Base-by-base conservation (phyloP, 2,329 filamentous ascomycete species). In the Fusarium camptoceras region DNA sequence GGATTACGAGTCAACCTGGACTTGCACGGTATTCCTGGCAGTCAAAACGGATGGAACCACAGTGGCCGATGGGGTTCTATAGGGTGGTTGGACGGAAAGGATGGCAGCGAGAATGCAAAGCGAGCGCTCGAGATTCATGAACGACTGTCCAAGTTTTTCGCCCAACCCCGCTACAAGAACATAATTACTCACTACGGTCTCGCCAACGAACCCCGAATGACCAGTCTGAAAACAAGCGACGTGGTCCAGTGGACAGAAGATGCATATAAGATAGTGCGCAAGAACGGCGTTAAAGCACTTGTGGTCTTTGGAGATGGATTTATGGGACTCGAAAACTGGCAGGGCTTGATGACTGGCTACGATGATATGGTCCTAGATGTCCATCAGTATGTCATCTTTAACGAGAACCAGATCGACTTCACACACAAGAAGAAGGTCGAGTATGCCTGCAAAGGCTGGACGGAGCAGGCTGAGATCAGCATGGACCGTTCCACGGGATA, bases 351-450 rank as follows among this genome's bases (percentile, higher is more conserved):
- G 72, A 88, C 91, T 72, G 85, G 86, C 24, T 87, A 92, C 76
- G 85, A 91, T 48, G 87, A 90, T 69, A 84, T 98, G 70, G 88
- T 97, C 20, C 88, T 99, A n/a, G 96, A 99, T 81, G 96, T 97
- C 39, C 96, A 99, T 81, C 95, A 98, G 80, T 99, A 99, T 80
- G 93, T 97, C 76, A 98, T 98, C 80, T 99, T 99, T 87, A 98
- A 99, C 85, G 88, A 89, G 41, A 90, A 92, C 71, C 93, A 97
- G 80, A 92, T 99, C 76, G 87, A 89, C 49, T 91, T 92, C 76
- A 91, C 91, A 59, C 96, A 98, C 82, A 86, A 90, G 58, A 87
- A 91, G 71, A 98, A 98, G 82, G 86, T 98, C 60, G 85, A 91
- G 64, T 97, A 97, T 77, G 94, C 95, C 6, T 99, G 96, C 82